Percentiles rank a stretch among this genome's conserved stretches.
phyloP scores from a whole-genome alignment of 495 filamentous ascomycete genomes.

The Trichoderma virens region DNA sequence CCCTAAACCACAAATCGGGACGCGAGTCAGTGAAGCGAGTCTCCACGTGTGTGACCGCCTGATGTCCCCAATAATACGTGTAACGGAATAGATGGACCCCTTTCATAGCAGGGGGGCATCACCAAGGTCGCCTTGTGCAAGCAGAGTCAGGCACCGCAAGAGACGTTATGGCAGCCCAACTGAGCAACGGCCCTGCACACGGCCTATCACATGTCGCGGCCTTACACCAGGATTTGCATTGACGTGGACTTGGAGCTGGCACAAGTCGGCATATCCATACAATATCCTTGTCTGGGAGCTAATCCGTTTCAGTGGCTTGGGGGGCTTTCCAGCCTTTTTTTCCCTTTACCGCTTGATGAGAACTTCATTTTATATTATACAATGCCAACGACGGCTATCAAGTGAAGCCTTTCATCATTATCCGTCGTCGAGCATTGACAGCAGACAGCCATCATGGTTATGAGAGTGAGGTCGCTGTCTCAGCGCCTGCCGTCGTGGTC shows the following conservation, averaged over 20 bases:
- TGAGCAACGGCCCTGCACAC: not conserved
- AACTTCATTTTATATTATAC: not conserved
- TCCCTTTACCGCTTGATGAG: conserved; percentile 1
- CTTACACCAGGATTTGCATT: conserved; percentile 4
- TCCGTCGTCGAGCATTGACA: not conserved
- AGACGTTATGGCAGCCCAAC: not conserved
- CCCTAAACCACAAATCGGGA: not conserved
- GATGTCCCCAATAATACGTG: not conserved
- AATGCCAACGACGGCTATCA: not conserved
- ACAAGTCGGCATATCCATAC: conserved; percentile 3
- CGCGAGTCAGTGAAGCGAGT: conserved; percentile 3
- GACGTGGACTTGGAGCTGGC: not conserved
- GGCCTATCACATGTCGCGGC: conserved; percentile 1
- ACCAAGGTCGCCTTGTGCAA: not conserved
- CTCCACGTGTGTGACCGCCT: conserved; percentile 7
- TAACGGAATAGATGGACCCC: conserved; percentile 4
- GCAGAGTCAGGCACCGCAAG: not conserved
- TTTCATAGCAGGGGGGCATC: conserved; percentile 4
- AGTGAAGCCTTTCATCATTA: not conserved
- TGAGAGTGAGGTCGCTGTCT: conserved; percentile 6
- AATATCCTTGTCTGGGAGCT: not conserved
- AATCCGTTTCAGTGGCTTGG: not conserved
- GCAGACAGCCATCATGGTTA: conserved; percentile 2
- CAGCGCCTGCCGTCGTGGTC: not conserved
- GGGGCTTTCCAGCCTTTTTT: not conserved